A percentile compares a stretch with the other conserved stretches of the same genome.
These are phyloP conservation scores for Mycena chlorophos DNA, from an alignment of 768 basidiomycete species.

Conservation along the genomic window DNA sequence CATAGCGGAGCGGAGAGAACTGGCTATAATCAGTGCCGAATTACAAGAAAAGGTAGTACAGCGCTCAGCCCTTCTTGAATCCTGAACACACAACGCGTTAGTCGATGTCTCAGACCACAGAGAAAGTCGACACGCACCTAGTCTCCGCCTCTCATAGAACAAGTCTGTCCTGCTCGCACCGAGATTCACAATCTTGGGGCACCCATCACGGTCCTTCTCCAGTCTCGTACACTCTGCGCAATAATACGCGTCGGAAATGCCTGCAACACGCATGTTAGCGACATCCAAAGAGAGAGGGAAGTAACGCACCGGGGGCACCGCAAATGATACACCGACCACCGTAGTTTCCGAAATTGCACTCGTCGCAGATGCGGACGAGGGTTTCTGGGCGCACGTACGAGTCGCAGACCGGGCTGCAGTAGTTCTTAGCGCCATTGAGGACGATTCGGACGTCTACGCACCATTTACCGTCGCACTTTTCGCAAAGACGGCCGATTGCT, in stretches of 20 bases:
- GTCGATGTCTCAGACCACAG: neutral
- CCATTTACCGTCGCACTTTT: slow-evolving; percentile 99
- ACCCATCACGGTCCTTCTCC: slow-evolving; percentile 97
- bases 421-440: neutral
- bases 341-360: slow-evolving; percentile 99
- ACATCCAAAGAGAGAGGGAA: neutral
- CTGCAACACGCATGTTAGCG: slow-evolving; percentile 45
- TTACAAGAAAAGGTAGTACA: neutral
- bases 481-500: slow-evolving; percentile 98
- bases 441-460: slow-evolving; percentile 36
- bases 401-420: slow-evolving; percentile 89
- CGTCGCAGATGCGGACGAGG: slow-evolving; percentile 96
- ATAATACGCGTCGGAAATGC: slow-evolving; percentile 98
- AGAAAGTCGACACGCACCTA: slow-evolving; percentile 52
- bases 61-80: slow-evolving; percentile 63
- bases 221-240: slow-evolving; percentile 96
- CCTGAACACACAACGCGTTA: slow-evolving; percentile 39
- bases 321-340: slow-evolving; percentile 98
- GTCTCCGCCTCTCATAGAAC: slow-evolving; percentile 86
- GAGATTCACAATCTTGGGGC: slow-evolving; percentile 97
- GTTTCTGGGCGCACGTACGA: slow-evolving; percentile 99
- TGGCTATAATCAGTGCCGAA: neutral
- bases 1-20: too few species aligned
- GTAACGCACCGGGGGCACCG: slow-evolving; percentile 78
- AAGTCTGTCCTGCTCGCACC: slow-evolving; percentile 90